Conservation (phyloP, 2,329 filamentous ascomycete genomes). For the Cladophialophora carrionii region DNA sequence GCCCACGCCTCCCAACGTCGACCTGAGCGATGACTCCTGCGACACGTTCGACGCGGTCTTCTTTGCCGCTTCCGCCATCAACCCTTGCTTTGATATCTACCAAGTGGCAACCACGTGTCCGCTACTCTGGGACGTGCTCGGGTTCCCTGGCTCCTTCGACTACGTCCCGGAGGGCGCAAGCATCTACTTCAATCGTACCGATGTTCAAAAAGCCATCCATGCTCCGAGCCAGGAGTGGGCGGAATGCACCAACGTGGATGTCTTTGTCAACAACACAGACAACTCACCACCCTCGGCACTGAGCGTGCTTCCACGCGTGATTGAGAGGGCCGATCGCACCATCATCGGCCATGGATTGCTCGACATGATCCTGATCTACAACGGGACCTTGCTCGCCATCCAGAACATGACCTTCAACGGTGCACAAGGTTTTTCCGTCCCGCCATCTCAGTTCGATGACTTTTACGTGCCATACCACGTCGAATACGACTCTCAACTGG, state of each 20-base stretch:
- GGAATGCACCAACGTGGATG: conserved; percentile 56
- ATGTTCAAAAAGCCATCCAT: conserved; percentile 71
- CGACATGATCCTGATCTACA: conserved; percentile 69
- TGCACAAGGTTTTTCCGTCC: conserved; percentile 66
- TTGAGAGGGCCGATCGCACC: conserved; percentile 72
- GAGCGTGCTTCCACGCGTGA: conserved; percentile 68
- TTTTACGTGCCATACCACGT: conserved; percentile 70
- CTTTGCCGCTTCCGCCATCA: conserved; percentile 59
- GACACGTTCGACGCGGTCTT: conserved; percentile 61
- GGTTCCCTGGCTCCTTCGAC: conserved; percentile 65
- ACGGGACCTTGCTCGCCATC: conserved; percentile 71
- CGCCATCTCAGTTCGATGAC: conserved; percentile 57
- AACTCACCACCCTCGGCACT: conserved; percentile 57
- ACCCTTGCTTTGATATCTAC: conserved; percentile 82
- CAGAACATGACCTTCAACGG: conserved; percentile 84
- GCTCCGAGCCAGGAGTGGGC: conserved; percentile 62
- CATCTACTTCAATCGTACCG: conserved; percentile 71
- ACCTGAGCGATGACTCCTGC: conserved; percentile 56
- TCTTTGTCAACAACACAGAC: conserved; percentile 51
- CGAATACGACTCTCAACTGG: conserved; percentile 46
- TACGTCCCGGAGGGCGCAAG: conserved; percentile 66
- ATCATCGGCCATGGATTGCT: conserved; percentile 73
- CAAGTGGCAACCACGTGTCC: conserved; percentile 74
- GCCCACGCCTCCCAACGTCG: conserved; percentile 56
- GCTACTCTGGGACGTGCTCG: conserved; percentile 68